A percentile compares a stretch with the other conserved stretches of the same genome.
These are phyloP conservation scores for Spatholobus suberectus DNA, from an alignment of 306 rosid genomes.

Conservation along the genomic window DNA sequence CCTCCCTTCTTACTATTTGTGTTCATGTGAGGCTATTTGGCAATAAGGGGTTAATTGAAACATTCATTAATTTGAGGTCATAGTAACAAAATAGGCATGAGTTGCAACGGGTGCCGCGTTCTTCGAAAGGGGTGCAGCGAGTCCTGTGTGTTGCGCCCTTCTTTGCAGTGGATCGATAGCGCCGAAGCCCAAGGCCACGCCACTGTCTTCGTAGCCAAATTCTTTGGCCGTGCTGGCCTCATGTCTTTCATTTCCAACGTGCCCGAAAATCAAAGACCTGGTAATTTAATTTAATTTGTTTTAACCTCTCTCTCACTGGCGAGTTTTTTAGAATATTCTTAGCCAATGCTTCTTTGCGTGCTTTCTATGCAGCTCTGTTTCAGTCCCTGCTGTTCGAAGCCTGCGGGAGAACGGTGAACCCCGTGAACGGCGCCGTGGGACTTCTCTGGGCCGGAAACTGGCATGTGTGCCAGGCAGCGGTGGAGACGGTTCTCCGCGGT, in stretches of 20 bases:
- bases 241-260: conserved; percentile 95
- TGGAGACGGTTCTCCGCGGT: conserved; percentile 84
- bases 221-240: conserved; percentile 98
- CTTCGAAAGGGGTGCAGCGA: conserved; percentile 99
- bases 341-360: not conserved
- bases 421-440: conserved; percentile 90
- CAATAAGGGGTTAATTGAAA: no score
- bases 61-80: not conserved
- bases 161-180: conserved; percentile 88
- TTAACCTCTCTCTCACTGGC: not conserved
- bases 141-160: conserved; percentile 80
- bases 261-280: conserved; percentile 82
- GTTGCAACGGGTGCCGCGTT: conserved; percentile 99
- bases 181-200: conserved; percentile 96
- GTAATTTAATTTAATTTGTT: conserved; percentile 32
- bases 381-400: conserved; percentile 91
- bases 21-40: conserved; percentile 42
- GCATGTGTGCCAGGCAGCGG: conserved; percentile 91
- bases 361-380: conserved; percentile 63
- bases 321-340: not conserved
- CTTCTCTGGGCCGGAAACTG: conserved; percentile 93
- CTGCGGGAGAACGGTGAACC: conserved; percentile 87
- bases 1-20: not conserved
- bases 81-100: conserved; percentile 52
- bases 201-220: conserved; percentile 94